Base-by-base conservation (phyloP, 805 yeast species). In the Torulaspora delbrueckii region DNA sequence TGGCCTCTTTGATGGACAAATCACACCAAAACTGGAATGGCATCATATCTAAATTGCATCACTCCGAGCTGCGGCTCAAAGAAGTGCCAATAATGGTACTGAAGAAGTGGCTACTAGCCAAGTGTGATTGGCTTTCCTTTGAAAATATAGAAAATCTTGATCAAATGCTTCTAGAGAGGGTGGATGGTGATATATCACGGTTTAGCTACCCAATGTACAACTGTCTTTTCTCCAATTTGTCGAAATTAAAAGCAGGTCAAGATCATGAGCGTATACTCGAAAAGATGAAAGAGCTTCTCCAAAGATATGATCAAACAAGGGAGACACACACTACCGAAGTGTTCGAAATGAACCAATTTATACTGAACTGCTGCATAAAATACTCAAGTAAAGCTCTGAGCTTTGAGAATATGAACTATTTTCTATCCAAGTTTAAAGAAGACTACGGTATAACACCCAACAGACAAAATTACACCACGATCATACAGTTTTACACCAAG, bases 1-100 rank as follows among this genome's bases (percentile, higher is more conserved):
- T 55, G 1, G 50, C 45, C 26, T 46, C 59, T 10, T 47, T 65
- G 24, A 38, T 50, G 8, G 58, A 62, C 42, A 52, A 44, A 25
- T 46, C 51, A 3, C 48, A 46, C n/a, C 51, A 53, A 35, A 46
- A 63, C 41, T 65, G 66, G 63, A 58, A 63, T 38, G 48, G 52
- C 2, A 54, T 65, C 13, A 42, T 65, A 19, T 48, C 51, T 1
- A 50, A 31, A 26, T 37, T 63, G 22, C 52, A 46, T 37, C n/a
- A 31, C 2, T 40, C 54, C 18, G 48, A 46, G 13, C 35, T 47
- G 9, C 48, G 43, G 27, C 41, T 65, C 3, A 35, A 38, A 22
- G 53, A 50, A 12, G 36, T 57, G 40, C 43, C 42, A 19, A 44
- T 30, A 22, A 45, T n/a, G n/a, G 35, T 19, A 26, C 33, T 35